A percentile compares a stretch with the other conserved stretches of the same genome.
Evolutionary conservation across 139 green algal species (phyloP).

Genomic region (Marvania coccoides): DNA sequence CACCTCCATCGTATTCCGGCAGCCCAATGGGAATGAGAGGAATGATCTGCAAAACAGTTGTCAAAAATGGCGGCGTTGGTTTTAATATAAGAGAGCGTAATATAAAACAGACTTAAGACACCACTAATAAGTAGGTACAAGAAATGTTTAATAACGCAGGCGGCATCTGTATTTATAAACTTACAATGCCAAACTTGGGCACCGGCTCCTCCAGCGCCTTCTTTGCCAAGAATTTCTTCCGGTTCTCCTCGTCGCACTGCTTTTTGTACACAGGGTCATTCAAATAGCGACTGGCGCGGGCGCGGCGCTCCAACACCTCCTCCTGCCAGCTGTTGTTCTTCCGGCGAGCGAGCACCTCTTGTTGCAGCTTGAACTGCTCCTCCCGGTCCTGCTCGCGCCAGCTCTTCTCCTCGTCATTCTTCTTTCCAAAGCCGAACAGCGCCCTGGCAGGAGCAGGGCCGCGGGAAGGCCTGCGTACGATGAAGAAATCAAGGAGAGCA

Average conservation of each 20-base stretch:
- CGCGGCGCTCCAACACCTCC: conserved; percentile 29
- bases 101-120: background rate
- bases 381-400: conserved; percentile 14
- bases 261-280: conserved; percentile 45
- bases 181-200: conserved; percentile 34
- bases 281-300: conserved; percentile 24
- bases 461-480: too few species aligned
- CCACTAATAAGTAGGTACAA: background rate
- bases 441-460: background rate
- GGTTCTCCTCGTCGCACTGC: conserved; percentile 36
- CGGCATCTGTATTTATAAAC: too few species aligned
- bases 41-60: too few species aligned
- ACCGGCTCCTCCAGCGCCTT: conserved; percentile 21
- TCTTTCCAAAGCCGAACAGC: conserved; percentile 10
- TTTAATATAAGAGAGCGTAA: too few species aligned
- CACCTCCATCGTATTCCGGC: conserved; percentile 42
- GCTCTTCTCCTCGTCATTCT: conserved; percentile 14
- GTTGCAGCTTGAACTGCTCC: conserved; percentile 27
- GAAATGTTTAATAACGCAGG: too few species aligned
- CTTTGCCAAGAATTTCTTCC: conserved; percentile 22
- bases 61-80: too few species aligned
- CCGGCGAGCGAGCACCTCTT: conserved; percentile 36
- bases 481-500: too few species aligned
- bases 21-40: conserved; percentile 27
- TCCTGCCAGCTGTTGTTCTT: conserved; percentile 31